These are phyloP conservation scores for Rhynchospora pubera DNA, from an alignment of 176 grass and related monocot genomes.

Conservation along the genomic window DNA sequence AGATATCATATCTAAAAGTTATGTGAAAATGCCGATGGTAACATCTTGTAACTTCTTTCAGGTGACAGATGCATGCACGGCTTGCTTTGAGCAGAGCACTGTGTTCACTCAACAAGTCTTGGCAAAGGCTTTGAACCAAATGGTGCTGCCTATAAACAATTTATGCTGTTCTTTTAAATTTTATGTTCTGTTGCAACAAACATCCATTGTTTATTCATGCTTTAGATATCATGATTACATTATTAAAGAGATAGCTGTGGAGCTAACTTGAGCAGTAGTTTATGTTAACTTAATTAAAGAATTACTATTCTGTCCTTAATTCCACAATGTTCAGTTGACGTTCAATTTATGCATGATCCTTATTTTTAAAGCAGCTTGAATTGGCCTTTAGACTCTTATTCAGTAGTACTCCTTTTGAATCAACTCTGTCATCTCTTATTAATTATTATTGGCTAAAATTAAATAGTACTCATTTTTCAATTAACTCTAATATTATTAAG, in stretches of 20 bases:
- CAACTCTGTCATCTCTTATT: not conserved
- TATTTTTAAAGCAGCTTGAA: not conserved
- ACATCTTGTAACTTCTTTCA: constrained; percentile 36
- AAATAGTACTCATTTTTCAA: not conserved
- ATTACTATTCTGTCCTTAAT: not conserved
- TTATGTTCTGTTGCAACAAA: not conserved
- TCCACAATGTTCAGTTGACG: not conserved
- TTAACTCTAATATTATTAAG: constrained; percentile 12
- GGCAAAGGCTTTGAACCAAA: constrained; percentile 75
- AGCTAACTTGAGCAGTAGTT: not conserved
- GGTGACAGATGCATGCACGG: constrained; percentile 91
- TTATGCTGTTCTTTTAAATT: not conserved
- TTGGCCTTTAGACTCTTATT: not conserved
- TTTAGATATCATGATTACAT: not conserved
- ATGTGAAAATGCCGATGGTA: not conserved
- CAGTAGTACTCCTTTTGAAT: no score
- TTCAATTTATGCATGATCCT: not conserved
- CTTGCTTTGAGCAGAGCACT: constrained; percentile 94
- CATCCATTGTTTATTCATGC: not conserved
- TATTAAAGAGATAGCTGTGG: not conserved
- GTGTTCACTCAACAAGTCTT: constrained; percentile 99
- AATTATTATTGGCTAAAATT: not conserved
- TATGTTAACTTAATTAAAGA: not conserved
- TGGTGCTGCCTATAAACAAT: constrained; percentile 41
- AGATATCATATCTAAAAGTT: not conserved